Evolutionary conservation across 257 asterid genomes (phyloP), one percentile per base, ranked within the genome.

Genomic region (Jasminum sambac): DNA sequence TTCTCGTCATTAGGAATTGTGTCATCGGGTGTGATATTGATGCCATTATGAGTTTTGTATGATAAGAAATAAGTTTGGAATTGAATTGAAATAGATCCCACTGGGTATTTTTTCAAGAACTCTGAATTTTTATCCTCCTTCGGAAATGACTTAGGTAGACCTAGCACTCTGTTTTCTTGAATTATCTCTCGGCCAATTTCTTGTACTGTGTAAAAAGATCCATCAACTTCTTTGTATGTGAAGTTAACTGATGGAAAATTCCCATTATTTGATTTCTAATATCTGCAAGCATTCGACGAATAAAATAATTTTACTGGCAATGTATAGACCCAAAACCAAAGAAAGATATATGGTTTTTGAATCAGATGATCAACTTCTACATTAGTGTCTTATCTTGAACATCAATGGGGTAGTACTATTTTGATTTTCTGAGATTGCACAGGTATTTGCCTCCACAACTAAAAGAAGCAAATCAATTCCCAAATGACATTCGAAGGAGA

Each of bases 211-310:
- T 92, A 92, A 86, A 88, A 92, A 37, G 98, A 92, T 69, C 98
- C 96, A 63, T 96, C 98, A 72, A 92, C 98, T 86, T 92, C 96
- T 75, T 88, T 92, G 85, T 92, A 96, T 41, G 98, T 77, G 77
- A 92, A 87, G 79, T 83, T 92, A 80, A 92, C 87, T 16, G 96
- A 89, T 1, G 98, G 98, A 21, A 92, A 92, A 75, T 69, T 85
- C 21, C 97, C 97, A 48, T 78, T 44, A 66, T 90, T 88, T 25
- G 84, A 79, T 41, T 61, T 80, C 83, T 90, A 95, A 78, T 85
- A 88, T 75, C 98, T 92, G 95, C 71, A 76, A 70, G 60, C 64
- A 76, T 46, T 71, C 36, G 25, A 64, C 64, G 40, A 21, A 52
- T 19, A 52, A 52, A 21, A 6, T 19, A 19, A 52, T 52, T 2